Percentiles rank a stretch among this genome's conserved stretches.
Conservation (phyloP, 495 filamentous ascomycete genomes). For the Chaetomium tenue region DNA sequence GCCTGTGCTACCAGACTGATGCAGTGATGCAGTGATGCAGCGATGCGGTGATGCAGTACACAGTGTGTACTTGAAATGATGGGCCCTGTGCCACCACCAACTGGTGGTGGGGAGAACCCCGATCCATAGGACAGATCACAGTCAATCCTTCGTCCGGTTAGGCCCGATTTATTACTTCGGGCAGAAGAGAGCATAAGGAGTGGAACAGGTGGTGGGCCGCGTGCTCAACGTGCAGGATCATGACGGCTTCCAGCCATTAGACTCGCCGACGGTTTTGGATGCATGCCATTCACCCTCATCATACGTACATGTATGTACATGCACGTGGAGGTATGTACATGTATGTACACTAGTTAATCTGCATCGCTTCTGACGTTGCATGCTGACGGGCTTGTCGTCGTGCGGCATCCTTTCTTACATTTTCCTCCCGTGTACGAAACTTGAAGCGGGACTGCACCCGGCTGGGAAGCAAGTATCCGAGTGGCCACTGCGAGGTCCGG, state of each 20-base stretch:
- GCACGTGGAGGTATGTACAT: no score
- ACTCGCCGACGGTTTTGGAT: no score
- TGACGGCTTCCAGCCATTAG: not conserved
- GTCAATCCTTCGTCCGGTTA: not conserved
- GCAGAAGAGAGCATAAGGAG: not conserved
- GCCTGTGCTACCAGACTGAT: not conserved
- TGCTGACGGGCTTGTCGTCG: not conserved
- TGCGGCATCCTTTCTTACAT: not conserved
- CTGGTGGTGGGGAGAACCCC: not conserved
- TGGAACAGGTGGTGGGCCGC: not conserved
- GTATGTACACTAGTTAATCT: not conserved
- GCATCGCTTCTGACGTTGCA: not conserved
- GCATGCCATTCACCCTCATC: no score
- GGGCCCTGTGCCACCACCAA: not conserved
- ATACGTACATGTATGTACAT: no score
- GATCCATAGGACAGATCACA: not conserved
- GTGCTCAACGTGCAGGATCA: not conserved
- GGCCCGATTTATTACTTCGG: not conserved
- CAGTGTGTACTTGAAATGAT: not conserved
- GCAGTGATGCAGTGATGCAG: not conserved
- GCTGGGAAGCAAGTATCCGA: not conserved
- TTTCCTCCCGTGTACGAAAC: not conserved
- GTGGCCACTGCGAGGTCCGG: constrained; percentile 1
- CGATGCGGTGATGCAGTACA: not conserved
- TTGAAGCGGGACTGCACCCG: not conserved